Base-by-base conservation (phyloP, 306 rosid species). In the Aeschynomene evenia region DNA sequence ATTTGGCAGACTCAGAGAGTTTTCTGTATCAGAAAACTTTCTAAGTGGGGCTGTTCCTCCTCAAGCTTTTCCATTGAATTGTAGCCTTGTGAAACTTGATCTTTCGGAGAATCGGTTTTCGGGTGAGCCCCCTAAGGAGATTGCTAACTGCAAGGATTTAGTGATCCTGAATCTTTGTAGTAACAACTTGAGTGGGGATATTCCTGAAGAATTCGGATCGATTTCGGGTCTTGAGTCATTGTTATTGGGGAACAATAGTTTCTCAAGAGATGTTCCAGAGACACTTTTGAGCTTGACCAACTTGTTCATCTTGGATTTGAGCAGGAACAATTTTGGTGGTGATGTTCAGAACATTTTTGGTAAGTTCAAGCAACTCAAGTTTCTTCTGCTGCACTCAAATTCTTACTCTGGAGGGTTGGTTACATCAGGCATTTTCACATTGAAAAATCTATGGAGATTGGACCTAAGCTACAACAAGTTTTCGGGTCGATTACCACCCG, bases 271-370 rank as follows among this genome's bases (percentile, higher is more conserved):
- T 2, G 75, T 93, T 46, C 97, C 98, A 0, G 82, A 82, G 36
- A 29, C 88, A 22, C 87, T 93, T 43, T 73, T 69, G 82, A 69
- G 51, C 46, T 83, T 93, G 87, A 78, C 2, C 37, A 80, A 80
- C 2, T 78, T 93, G 73, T 68, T 56, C 31, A 82, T 88, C 80
- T 83, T 93, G 92, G 98, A 93, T 87, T 68, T 93, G 81, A 90
- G 97, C 81, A 85, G 81, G 63, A 93, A 88, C 76, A 9, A 67
- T 0, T 93, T 93, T 59, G 52, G 85, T 36, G 91, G 88, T 0
- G 82, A 90, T 2, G 63, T 93, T 71, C 98, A 93, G 31, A 34
- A 57, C 9, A 90, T 79, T 56, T 79, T 93, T 10, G 98, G 98
- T 48, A 79, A 66, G 52, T 85, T 93, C 61, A 82, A 66, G 66